Evolutionary conservation across 2,329 filamentous ascomycete species (phyloP).

Genomic region (Triangularia verruculosa): DNA sequence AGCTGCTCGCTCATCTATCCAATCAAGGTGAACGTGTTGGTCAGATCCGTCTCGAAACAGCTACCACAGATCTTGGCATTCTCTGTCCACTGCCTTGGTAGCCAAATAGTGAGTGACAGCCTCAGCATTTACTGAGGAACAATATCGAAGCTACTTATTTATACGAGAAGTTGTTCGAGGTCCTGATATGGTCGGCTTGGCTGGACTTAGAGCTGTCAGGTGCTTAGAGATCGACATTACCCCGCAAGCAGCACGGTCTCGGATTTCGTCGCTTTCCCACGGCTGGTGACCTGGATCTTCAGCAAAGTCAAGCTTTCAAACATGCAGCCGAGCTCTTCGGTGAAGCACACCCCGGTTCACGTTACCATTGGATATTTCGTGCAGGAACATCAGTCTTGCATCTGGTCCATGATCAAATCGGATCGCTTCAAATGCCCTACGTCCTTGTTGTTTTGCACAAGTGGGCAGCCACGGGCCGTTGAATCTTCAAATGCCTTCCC

Average conservation of each 20-base stretch:
- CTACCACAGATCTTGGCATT: background rate
- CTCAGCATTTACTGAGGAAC: background rate
- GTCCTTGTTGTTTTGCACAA: background rate
- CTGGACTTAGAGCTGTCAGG: background rate
- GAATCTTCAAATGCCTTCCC: background rate
- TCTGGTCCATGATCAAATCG: constrained; percentile 12
- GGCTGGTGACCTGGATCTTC: background rate
- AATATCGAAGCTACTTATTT: background rate
- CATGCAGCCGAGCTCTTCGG: background rate
- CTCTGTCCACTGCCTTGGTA: background rate
- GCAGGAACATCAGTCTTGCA: background rate
- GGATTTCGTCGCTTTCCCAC: background rate
- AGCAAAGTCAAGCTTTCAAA: background rate
- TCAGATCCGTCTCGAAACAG: constrained; percentile 8
- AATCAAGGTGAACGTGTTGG: constrained; percentile 8
- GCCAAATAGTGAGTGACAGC: background rate
- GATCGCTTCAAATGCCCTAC: background rate
- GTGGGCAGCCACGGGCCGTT: background rate
- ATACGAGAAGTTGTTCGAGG: background rate
- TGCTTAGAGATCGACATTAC: background rate
- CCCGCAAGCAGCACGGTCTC: background rate
- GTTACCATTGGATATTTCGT: background rate
- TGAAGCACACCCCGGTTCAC: background rate
- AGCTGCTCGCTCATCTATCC: background rate
- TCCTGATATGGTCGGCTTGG: background rate